Conservation (phyloP, 176 grass and related monocot genomes). For the Secale cereale region DNA sequence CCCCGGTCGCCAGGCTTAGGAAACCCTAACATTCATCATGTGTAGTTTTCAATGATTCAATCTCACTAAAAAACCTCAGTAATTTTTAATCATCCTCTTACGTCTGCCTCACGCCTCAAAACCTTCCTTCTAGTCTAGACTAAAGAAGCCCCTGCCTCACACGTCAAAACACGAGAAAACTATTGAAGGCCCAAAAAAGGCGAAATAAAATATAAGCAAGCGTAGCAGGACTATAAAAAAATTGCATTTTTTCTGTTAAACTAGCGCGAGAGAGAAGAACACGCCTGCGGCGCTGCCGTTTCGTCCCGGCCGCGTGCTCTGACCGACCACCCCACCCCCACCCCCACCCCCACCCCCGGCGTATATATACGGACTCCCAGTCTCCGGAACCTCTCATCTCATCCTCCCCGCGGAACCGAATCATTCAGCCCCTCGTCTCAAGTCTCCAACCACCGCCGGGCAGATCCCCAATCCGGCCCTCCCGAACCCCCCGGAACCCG, state of each 20-base stretch:
- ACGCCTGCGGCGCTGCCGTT: not conserved
- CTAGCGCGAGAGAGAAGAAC: slow-evolving; percentile 4
- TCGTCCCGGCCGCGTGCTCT: slow-evolving; percentile 25
- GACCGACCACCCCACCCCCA: not conserved
- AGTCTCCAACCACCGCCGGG: not conserved
- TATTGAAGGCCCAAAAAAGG: not conserved
- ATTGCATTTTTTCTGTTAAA: not conserved
- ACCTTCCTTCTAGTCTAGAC: too few relatives aligned
- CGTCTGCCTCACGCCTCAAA: not conserved
- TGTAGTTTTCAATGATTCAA: too few relatives aligned
- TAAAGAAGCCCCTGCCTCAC: not conserved
- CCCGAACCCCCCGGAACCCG: not conserved
- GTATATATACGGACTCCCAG: not conserved
- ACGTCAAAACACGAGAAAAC: not conserved
- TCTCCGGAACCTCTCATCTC: not conserved
- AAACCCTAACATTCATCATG: too few relatives aligned
- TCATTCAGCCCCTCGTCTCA: not conserved
- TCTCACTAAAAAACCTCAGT: not conserved
- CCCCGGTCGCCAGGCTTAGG: too few relatives aligned
- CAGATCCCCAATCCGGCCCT: slow-evolving; percentile 20
- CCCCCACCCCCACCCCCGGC: not conserved
- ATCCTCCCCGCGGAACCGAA: not conserved
- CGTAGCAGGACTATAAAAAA: not conserved
- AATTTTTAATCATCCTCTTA: not conserved
- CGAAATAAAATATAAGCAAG: not conserved